Evolutionary conservation across 805 yeast genomes (phyloP).

Genomic region (Ogataea trehalophila): DNA sequence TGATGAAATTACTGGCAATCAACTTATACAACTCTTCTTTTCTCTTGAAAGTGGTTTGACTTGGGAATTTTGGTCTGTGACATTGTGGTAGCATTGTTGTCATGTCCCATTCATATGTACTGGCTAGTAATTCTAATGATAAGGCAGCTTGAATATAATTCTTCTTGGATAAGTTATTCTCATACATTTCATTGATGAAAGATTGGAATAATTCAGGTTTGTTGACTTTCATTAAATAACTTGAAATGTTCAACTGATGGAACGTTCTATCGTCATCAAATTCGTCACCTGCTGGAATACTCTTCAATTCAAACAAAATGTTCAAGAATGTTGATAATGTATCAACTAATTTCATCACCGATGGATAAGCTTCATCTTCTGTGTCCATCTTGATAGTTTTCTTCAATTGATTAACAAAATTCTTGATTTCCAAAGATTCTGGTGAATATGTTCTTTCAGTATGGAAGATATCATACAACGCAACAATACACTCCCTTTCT

Average conservation of each 20-base stretch:
- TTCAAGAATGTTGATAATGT: conserved; percentile 58
- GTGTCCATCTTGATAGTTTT: conserved; percentile 48
- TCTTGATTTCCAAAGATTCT: conserved; percentile 45
- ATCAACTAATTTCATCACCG: conserved; percentile 46
- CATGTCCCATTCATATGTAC: conserved; percentile 71
- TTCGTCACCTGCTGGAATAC: conserved; percentile 76
- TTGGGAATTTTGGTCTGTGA: conserved; percentile 67
- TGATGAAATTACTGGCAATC: conserved; percentile 64
- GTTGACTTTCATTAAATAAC: conserved; percentile 70
- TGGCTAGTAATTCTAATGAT: conserved; percentile 70
- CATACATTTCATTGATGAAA: conserved; percentile 72
- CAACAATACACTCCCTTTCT: conserved; percentile 58
- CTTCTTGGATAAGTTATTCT: conserved; percentile 51
- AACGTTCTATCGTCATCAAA: conserved; percentile 85
- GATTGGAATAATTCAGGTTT: conserved; percentile 76
- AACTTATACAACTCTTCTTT: conserved; percentile 66
- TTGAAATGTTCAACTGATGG: conserved; percentile 69
- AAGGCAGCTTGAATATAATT: conserved; percentile 81
- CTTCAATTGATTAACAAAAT: conserved; percentile 47
- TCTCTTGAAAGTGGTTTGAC: conserved; percentile 74
- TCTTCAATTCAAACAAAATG: conserved; percentile 59
- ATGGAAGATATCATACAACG: conserved; percentile 61
- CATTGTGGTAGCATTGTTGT: conserved; percentile 51
- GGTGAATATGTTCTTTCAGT: conserved; percentile 52
- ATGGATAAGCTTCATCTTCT: conserved; percentile 57